Percentiles rank a stretch among this genome's conserved stretches.
Evolutionary conservation across 371 early-diverging fungal species (phyloP).

Genomic region (Rhizopus stolonifer): DNA sequence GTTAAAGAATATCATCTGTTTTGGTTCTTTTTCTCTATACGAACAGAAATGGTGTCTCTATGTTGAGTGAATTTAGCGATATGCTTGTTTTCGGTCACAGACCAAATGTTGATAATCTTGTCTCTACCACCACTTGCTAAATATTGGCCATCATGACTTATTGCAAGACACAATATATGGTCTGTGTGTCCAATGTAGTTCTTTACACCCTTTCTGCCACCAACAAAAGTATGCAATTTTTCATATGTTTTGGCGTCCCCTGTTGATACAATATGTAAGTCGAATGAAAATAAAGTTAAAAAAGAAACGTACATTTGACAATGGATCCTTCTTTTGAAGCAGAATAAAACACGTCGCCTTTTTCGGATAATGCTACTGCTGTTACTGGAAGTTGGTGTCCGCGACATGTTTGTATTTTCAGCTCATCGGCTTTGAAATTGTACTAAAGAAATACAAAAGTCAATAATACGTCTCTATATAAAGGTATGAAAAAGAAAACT

Average conservation of each 20-base stretch:
- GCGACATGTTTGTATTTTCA: slow-evolving; percentile 39
- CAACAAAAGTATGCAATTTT: slow-evolving; percentile 64
- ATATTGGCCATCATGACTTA: slow-evolving; percentile 80
- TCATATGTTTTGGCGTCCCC: slow-evolving; percentile 63
- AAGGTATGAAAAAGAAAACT: background rate
- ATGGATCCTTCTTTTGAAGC: slow-evolving; percentile 90
- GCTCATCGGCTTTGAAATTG: slow-evolving; percentile 43
- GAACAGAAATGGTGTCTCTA: slow-evolving; percentile 83
- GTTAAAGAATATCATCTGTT: background rate
- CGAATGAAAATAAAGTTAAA: background rate
- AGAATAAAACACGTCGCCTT: slow-evolving; percentile 73
- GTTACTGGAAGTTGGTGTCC: slow-evolving; percentile 82
- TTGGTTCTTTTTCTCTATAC: background rate
- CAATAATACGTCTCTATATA: background rate
- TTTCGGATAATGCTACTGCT: slow-evolving; percentile 70
- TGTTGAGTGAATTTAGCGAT: slow-evolving; percentile 85
- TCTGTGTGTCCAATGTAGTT: slow-evolving; percentile 81
- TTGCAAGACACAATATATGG: slow-evolving; percentile 76
- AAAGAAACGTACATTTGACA: slow-evolving; percentile 68
- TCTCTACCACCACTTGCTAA: slow-evolving; percentile 87
- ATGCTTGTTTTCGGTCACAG: slow-evolving; percentile 68
- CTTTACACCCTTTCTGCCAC: slow-evolving; percentile 75
- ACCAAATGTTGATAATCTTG: slow-evolving; percentile 91
- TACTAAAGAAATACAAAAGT: slow-evolving; percentile 27
- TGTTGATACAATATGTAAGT: slow-evolving; percentile 10